Percentiles rank a stretch among this genome's conserved stretches.
Conservation (phyloP, 2,329 filamentous ascomycete genomes). For the Grosmannia clavigera region DNA sequence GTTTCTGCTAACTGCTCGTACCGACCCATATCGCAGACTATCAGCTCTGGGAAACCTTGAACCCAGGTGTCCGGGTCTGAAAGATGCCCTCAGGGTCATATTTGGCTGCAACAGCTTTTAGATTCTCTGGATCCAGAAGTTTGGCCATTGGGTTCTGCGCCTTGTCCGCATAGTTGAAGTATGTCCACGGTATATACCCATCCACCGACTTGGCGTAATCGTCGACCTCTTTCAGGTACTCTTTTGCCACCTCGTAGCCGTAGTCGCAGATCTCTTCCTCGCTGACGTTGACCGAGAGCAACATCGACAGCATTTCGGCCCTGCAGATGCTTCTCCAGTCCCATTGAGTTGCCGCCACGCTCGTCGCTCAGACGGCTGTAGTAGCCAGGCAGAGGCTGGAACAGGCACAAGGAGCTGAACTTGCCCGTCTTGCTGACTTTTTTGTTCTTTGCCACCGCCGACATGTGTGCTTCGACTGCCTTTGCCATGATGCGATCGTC, state of each 20-base stretch:
- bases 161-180: conserved; percentile 17
- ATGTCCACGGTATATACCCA: conserved; percentile 12
- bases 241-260: conserved; percentile 7
- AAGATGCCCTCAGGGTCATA: conserved; percentile 17
- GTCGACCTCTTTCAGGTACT: conserved; percentile 6
- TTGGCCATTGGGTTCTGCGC: conserved; percentile 14
- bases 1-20: too few relatives aligned
- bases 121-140: conserved; percentile 17
- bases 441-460: conserved; percentile 14
- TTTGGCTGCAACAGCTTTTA: conserved; percentile 13
- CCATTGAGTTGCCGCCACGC: conserved; percentile 15
- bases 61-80: conserved; percentile 13
- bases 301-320: conserved; percentile 10
- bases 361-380: conserved; percentile 3
- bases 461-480: conserved; percentile 19
- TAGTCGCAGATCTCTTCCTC: conserved; percentile 12
- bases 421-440: conserved; percentile 10
- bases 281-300: conserved; percentile 10
- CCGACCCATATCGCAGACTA: too few relatives aligned
- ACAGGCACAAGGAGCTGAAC: conserved; percentile 12
- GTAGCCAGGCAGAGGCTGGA: conserved; percentile 14
- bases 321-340: conserved; percentile 8
- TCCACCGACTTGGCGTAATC: conserved; percentile 10
- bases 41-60: not conserved
- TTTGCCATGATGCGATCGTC: conserved; percentile 22